Evolutionary conservation across 2,329 filamentous ascomycete species (phyloP).

Genomic region (Aspergillus floridensis): DNA sequence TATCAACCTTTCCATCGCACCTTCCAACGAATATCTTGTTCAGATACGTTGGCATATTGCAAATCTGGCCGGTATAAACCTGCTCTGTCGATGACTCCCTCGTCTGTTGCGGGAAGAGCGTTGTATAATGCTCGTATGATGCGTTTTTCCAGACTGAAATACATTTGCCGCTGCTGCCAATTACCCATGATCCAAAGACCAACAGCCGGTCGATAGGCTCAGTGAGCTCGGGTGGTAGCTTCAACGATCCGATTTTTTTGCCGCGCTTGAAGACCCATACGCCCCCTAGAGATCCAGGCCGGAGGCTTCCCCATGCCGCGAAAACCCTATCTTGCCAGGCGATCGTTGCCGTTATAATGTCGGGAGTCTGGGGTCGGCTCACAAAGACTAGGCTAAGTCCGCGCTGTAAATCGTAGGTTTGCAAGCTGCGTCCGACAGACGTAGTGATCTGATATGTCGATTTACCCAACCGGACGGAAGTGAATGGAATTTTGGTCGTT

Average conservation of each 20-base stretch:
- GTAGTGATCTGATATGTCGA: conserved; percentile 97
- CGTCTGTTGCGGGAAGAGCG: conserved; percentile 61
- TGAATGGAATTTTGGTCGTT: conserved; percentile 92
- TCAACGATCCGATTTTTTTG: conserved; percentile 74
- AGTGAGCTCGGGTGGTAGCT: conserved; percentile 59
- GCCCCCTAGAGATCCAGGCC: conserved; percentile 52
- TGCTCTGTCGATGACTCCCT: conserved; percentile 58
- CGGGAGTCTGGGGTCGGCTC: conserved; percentile 83
- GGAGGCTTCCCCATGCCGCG: conserved; percentile 77
- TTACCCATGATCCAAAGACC: conserved; percentile 86
- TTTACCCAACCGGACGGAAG: conserved; percentile 82
- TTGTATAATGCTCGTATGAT: conserved; percentile 86
- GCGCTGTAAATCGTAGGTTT: conserved; percentile 91
- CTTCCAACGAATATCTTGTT: conserved; percentile 94
- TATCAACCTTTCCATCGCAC: conserved; percentile 84
- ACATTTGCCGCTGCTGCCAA: conserved; percentile 71
- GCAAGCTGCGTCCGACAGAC: conserved; percentile 81
- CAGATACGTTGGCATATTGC: conserved; percentile 88
- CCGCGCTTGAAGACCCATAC: conserved; percentile 92
- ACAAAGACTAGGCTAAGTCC: conserved; percentile 92
- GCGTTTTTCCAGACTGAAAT: conserved; percentile 87
- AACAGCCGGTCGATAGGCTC: conserved; percentile 75
- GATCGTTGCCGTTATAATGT: conserved; percentile 77
- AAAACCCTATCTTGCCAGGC: conserved; percentile 86
- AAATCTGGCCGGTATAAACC: conserved; percentile 73